phyloP scores from a whole-genome alignment of 2,329 filamentous ascomycete species.

The Cytospora piceicola region DNA sequence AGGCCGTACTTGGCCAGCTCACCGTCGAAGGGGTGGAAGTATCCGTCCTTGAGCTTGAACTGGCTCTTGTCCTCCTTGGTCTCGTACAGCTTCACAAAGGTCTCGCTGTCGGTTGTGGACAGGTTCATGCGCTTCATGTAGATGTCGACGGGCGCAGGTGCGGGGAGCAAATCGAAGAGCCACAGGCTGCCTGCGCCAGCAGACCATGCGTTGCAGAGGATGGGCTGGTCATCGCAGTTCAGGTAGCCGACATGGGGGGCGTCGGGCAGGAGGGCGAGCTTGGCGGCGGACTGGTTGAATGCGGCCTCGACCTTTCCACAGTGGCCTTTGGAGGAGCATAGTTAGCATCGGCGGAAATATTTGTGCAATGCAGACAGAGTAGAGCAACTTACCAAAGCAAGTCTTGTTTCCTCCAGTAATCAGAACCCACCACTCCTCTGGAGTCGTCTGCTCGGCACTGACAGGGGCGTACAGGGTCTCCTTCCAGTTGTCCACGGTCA shows the following conservation, averaged over 20 bases:
- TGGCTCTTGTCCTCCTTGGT: constrained; percentile 51
- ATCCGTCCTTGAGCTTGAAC: constrained; percentile 58
- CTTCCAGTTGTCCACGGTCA: constrained; percentile 74
- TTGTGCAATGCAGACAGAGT: constrained; percentile 2
- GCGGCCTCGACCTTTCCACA: constrained; percentile 68
- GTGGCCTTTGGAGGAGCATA: constrained; percentile 52
- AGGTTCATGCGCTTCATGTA: constrained; percentile 70
- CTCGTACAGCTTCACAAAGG: constrained; percentile 63
- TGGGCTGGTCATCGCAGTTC: constrained; percentile 74
- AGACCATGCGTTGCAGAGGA: constrained; percentile 77
- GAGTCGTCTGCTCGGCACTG: constrained; percentile 59
- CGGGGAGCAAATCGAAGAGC: constrained; percentile 69
- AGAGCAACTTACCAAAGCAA: constrained; percentile 61
- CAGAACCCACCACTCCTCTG: constrained; percentile 78
- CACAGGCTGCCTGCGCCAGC: constrained; percentile 67
- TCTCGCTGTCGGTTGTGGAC: constrained; percentile 67
- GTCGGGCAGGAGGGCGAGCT: constrained; percentile 63
- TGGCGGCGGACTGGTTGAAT: constrained; percentile 66
- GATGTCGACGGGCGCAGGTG: constrained; percentile 65
- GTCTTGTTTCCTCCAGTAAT: constrained; percentile 78
- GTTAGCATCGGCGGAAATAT: constrained; percentile 26
- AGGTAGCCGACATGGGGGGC: constrained; percentile 70
- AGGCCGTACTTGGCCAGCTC: constrained; percentile 64
- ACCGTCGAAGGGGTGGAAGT: constrained; percentile 79
- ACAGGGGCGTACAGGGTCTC: constrained; percentile 67